Evolutionary conservation across 2,329 filamentous ascomycete genomes (phyloP).

Genomic region (Diaporthe helianthi): DNA sequence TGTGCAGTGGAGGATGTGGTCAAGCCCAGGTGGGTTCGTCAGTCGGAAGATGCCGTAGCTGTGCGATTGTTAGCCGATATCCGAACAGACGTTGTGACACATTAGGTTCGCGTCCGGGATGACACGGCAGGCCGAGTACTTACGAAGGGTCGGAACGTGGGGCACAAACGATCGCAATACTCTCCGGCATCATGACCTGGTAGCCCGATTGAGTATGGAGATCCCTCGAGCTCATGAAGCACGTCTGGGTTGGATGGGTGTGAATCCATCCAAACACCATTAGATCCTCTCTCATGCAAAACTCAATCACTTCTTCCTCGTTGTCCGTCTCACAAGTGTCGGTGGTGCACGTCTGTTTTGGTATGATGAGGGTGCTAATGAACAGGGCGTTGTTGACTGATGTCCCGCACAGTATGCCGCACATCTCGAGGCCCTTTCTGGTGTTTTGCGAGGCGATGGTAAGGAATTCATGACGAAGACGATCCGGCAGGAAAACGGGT

Average conservation of each 20-base stretch:
- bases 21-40: constrained; percentile 89
- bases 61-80: constrained; percentile 7
- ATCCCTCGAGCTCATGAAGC: constrained; percentile 96
- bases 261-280: constrained; percentile 97
- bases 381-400: constrained; percentile 93
- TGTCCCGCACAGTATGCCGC: constrained; percentile 91
- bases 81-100: background rate
- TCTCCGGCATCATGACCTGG: constrained; percentile 95
- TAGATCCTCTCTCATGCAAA: constrained; percentile 83
- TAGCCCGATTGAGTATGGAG: constrained; percentile 94
- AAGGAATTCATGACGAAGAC: constrained; percentile 78
- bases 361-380: constrained; percentile 86
- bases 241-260: constrained; percentile 94
- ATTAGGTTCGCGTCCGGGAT: constrained; percentile 1
- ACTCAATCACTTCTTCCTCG: constrained; percentile 84
- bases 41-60: constrained; percentile 93
- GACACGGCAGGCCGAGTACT: constrained; percentile 44
- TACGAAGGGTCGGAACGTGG: constrained; percentile 80
- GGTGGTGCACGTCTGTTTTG: constrained; percentile 85
- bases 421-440: constrained; percentile 84
- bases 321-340: constrained; percentile 97
- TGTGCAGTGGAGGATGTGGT: constrained; percentile 81
- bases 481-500: constrained; percentile 83
- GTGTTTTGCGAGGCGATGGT: constrained; percentile 80
- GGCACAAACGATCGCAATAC: constrained; percentile 95